phyloP scores from a whole-genome alignment of 805 yeast species.

The Brettanomyces anomalus region DNA sequence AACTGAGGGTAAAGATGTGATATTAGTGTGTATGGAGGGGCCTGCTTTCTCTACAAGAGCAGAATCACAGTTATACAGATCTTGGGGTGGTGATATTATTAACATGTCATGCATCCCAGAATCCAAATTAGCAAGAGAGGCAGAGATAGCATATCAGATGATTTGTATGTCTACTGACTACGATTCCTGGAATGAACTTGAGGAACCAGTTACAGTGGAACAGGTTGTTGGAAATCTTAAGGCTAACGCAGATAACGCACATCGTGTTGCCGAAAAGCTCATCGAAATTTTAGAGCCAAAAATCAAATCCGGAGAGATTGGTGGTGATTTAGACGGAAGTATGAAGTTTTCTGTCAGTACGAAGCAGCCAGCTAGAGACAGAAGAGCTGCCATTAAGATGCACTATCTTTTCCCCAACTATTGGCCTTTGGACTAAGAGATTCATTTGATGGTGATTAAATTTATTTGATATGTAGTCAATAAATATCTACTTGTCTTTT shows the following conservation, averaged over 20 bases:
- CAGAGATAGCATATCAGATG: conserved; percentile 96
- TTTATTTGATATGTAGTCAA: no score
- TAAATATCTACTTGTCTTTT: no score
- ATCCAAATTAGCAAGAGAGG: conserved; percentile 93
- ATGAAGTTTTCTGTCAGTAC: conserved; percentile 83
- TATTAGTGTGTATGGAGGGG: conserved; percentile 97
- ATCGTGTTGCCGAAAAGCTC: conserved; percentile 59
- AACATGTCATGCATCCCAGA: conserved; percentile 98
- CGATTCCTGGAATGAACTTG: conserved; percentile 96
- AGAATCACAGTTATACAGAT: conserved; percentile 76
- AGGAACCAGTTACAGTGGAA: conserved; percentile 97
- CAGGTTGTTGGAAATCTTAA: conserved; percentile 85
- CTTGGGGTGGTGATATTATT: conserved; percentile 91
- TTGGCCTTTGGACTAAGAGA: conserved; percentile 42
- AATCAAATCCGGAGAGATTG: conserved; percentile 51
- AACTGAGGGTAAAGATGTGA: conserved; percentile 60
- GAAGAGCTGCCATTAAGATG: conserved; percentile 68
- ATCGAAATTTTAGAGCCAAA: conserved; percentile 59
- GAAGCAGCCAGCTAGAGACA: conserved; percentile 59
- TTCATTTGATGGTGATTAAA: no score
- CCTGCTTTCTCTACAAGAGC: conserved; percentile 97
- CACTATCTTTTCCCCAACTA: conserved; percentile 87
- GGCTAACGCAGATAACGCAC: conserved; percentile 84
- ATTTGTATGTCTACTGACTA: conserved; percentile 98
- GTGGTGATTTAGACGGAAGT: conserved; percentile 61